Percentiles rank a stretch among this genome's conserved stretches.
phyloP scores from a whole-genome alignment of 1,284 basidiomycete species.

The Heterobasidion parviporum region DNA sequence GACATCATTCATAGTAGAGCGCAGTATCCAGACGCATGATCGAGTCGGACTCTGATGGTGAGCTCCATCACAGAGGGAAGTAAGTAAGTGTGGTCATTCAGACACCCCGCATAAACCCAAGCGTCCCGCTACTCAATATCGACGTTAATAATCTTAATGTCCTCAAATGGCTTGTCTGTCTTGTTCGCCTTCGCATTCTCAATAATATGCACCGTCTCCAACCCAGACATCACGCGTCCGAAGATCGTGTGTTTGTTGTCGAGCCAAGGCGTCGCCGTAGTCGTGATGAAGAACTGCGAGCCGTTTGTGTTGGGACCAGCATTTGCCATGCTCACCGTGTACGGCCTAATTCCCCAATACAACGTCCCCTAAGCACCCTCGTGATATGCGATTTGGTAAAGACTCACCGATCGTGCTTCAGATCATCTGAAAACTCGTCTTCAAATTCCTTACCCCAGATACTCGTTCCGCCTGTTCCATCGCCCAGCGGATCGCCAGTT shows the following conservation, averaged over 20 bases:
- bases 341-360: slow-evolving; percentile 50
- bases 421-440: slow-evolving; percentile 87
- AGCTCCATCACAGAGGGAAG: no score
- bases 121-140: slow-evolving; percentile 45
- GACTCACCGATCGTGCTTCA: slow-evolving; percentile 81
- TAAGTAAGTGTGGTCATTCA: no score
- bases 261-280: slow-evolving; percentile 91
- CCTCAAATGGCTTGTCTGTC: slow-evolving; percentile 81
- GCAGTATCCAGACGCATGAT: slow-evolving; percentile 14
- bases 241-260: slow-evolving; percentile 97
- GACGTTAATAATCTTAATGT: slow-evolving; percentile 83
- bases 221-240: slow-evolving; percentile 61
- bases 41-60: slow-evolving; percentile 17
- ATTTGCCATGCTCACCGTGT: slow-evolving; percentile 99
- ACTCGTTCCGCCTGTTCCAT: slow-evolving; percentile 94
- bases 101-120: neutral
- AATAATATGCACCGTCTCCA: slow-evolving; percentile 53
- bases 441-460: slow-evolving; percentile 96
- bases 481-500: slow-evolving; percentile 94
- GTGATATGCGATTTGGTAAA: neutral
- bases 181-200: slow-evolving; percentile 70
- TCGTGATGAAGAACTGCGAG: slow-evolving; percentile 98
- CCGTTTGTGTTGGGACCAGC: slow-evolving; percentile 92
- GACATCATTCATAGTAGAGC: slow-evolving; percentile 5
- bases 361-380: slow-evolving; percentile 1